Evolutionary conservation across 805 yeast species (phyloP).

Genomic region (Candida michaelii): DNA sequence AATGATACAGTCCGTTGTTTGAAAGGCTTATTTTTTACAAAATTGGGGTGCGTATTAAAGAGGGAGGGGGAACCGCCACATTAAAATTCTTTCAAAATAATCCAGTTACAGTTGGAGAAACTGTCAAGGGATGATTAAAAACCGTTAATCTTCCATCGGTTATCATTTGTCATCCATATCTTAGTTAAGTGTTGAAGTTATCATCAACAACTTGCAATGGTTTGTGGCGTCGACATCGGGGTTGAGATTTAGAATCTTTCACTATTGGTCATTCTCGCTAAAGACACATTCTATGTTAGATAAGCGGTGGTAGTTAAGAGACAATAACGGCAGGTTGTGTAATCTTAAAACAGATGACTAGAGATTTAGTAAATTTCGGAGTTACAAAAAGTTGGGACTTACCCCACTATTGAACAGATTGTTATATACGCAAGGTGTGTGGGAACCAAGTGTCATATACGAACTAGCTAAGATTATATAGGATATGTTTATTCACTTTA

Average conservation of each 20-base stretch:
- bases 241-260: neutral
- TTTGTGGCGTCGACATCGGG: neutral
- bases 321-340: neutral
- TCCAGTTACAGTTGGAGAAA: too few relatives aligned
- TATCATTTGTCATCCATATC: too few relatives aligned
- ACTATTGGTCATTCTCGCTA: neutral
- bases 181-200: too few relatives aligned
- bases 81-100: neutral
- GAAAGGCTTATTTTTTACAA: neutral
- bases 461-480: too few relatives aligned
- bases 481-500: too few relatives aligned
- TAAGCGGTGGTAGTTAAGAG: too few relatives aligned
- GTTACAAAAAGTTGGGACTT: neutral
- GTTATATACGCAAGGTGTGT: neutral
- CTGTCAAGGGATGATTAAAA: too few relatives aligned
- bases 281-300: too few relatives aligned
- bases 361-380: neutral
- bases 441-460: neutral
- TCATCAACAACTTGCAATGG: too few relatives aligned
- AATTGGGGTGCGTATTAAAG: conserved; percentile 1
- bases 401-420: neutral
- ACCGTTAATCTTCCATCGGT: too few relatives aligned
- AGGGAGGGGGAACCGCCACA: neutral
- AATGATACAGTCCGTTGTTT: neutral
- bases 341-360: neutral